phyloP scores from a whole-genome alignment of 768 basidiomycete species.

The Mycena leptocephala region DNA sequence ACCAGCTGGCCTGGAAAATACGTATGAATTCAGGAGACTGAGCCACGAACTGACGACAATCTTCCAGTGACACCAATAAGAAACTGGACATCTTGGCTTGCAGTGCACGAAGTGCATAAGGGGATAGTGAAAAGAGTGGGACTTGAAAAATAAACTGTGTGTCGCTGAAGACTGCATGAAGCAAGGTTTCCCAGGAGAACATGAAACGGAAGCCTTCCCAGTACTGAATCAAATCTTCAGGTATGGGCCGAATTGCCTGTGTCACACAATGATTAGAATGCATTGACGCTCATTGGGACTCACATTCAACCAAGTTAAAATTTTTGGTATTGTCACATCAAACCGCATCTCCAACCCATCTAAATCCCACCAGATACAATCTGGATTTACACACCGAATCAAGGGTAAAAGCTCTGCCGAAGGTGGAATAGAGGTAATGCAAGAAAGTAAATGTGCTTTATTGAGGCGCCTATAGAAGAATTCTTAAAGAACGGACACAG shows the following conservation, averaged over 20 bases:
- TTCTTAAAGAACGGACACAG: not conserved
- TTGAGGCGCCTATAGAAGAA: not conserved
- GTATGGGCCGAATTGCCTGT: not conserved
- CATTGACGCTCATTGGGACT: not conserved
- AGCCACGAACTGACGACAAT: not conserved
- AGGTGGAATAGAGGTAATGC: not conserved
- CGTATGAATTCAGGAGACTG: not conserved
- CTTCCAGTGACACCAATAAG: not conserved
- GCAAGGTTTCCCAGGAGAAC: not conserved
- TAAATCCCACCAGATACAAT: too few species aligned
- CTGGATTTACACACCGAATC: not conserved
- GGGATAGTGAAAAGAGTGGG: too few species aligned
- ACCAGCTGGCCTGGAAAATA: not conserved
- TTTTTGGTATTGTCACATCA: too few species aligned
- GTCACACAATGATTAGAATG: not conserved
- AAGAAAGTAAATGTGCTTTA: not conserved
- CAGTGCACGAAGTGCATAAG: not conserved
- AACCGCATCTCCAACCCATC: too few species aligned
- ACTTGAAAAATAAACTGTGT: too few species aligned
- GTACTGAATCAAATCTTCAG: not conserved
- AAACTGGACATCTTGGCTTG: not conserved
- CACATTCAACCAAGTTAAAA: not conserved
- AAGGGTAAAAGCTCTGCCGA: not conserved
- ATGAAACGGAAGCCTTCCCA: not conserved
- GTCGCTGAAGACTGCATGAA: too few species aligned